Evolutionary conservation across 192 early-diverging fungal species (phyloP).

Genomic region (Coemansia sp.): DNA sequence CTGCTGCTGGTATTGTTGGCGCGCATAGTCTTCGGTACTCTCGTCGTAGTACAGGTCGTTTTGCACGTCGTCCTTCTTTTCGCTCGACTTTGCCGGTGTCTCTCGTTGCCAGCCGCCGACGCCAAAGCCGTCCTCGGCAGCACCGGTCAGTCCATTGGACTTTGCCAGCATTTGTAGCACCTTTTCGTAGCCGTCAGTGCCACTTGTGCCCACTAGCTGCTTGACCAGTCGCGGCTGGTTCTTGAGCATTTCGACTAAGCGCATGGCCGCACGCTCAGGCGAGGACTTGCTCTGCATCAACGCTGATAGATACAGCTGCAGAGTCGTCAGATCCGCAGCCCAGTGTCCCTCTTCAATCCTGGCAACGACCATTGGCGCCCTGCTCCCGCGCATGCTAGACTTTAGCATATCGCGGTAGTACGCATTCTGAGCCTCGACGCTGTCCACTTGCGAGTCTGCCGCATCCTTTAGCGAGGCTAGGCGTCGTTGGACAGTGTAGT

Average conservation of each 20-base stretch:
- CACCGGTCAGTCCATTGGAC: conserved; percentile 8
- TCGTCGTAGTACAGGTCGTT: conserved; percentile 23
- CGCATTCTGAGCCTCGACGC: conserved; percentile 32
- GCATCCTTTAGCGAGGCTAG: conserved; percentile 26
- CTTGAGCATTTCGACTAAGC: conserved; percentile 44
- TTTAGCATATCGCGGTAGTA: conserved; percentile 51
- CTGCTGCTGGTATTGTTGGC: conserved; percentile 5
- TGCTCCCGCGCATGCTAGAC: conserved; percentile 26
- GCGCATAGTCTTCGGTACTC: conserved; percentile 9
- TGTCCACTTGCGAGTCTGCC: conserved; percentile 29
- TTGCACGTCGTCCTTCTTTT: conserved; percentile 6
- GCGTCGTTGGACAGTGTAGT: conserved; percentile 37
- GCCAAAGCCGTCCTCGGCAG: conserved; percentile 1
- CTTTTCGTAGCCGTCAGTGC: conserved; percentile 31
- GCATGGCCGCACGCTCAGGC: conserved; percentile 47
- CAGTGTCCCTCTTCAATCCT: conserved; percentile 43
- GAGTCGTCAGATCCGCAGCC: conserved; percentile 36
- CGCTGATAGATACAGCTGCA: conserved; percentile 50
- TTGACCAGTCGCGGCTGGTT: conserved; percentile 38
- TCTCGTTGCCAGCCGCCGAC: conserved; percentile 1
- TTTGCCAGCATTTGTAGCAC: conserved; percentile 45
- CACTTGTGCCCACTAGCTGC: conserved; percentile 30
- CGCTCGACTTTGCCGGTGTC: background rate
- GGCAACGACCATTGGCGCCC: conserved; percentile 40
- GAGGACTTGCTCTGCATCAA: conserved; percentile 42